Evolutionary conservation across 306 rosid genomes (phyloP), one percentile per base, ranked within the genome.

Genomic region (Luffa aegyptiaca): DNA sequence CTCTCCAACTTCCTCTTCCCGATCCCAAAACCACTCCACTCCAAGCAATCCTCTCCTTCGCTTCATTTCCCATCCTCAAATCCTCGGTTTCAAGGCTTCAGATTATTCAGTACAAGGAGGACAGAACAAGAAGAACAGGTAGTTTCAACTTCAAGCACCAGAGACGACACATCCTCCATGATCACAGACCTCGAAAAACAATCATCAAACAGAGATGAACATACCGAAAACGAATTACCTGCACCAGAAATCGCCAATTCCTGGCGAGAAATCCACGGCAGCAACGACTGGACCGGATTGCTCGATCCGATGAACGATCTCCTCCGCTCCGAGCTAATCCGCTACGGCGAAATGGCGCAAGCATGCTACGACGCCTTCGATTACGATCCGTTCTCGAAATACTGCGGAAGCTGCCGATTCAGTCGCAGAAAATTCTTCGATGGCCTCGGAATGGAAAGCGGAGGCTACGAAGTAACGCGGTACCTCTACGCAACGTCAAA

Each of bases 401-500:
- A 97, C 17, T 87, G 88, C 94, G 83, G 92, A 82, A 89, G 87
- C 16, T 92, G 93, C 75, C 90, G 91, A 79, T 92, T 87, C 41
- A 92, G 91, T 5, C 91, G 88, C 81, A 84, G 62, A 1, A 88
- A 49, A 41, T 88, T 94, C 90, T 69, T 94, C 3, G 79, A 53
- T 3, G 87, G 86, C 16, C 84, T 92, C 1, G 98, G 96, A 3
- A 86, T 90, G 92, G 86, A 31, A 20, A 79, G 58, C 33, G 88
- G 62, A 49, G 94, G 94, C 8, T 94, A 94, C 35, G 79, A 94
- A 17, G 89, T 94, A 11, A 91, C 92, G 26, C 87, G 91, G 80
- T 94, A 94, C 86, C 91, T 94, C 85, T 93, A 92, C 52, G 98
- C 98, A 17, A 89, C 98, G 0, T 96, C 98, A 1, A 88, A 87